Base-by-base conservation (phyloP, 345 rosid species). In the Brassica nigra region DNA sequence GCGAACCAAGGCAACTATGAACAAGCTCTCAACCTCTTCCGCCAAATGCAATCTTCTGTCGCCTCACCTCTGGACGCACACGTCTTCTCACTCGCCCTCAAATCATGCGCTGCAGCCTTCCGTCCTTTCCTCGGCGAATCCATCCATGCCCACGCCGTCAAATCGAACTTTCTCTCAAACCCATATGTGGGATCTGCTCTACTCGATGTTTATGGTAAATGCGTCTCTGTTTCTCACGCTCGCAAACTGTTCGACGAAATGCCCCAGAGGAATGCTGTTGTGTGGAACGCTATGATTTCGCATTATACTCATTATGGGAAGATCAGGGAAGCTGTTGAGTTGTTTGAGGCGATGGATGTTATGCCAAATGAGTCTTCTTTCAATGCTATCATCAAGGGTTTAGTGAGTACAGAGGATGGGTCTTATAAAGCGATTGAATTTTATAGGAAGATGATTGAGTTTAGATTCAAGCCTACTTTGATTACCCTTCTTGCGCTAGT, bases 221-320 rank as follows among this genome's bases (percentile, higher is more conserved):
- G 91, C 70, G 36, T 76, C 5, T 85, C 88, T n/a, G 55, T 83
- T 49, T 83, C 42, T n/a, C 8, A 55, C 1, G 93, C 91, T 1
- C 89, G 85, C 31, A 83, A 84, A 20, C 55, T 88, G 88, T 89
- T 88, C 82, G 87, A 89, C 36, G 90, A 89, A 88, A 84, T 85
- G 80, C 86, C 89, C 75, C 82, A 74, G 0, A 82, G 89, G 62
- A 89, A 83, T 18, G 89, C 80, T 8, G 86, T 86, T 65, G 84
- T 78, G n/a, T 89, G 90, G 91, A 88, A 83, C 79, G 84, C 85
- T 2, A 85, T 87, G 87, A 76, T 89, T 65, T 86, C 91, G 6
- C 83, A 87, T 39, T 86, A 87, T 42, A 76, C 83, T 4, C 88
- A 76, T 67, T 79, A 64, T 62, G 83, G 85, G 15, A 68, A 27